Evolutionary conservation across 495 filamentous ascomycete species (phyloP).

Genomic region (Penicillium waksmanii): DNA sequence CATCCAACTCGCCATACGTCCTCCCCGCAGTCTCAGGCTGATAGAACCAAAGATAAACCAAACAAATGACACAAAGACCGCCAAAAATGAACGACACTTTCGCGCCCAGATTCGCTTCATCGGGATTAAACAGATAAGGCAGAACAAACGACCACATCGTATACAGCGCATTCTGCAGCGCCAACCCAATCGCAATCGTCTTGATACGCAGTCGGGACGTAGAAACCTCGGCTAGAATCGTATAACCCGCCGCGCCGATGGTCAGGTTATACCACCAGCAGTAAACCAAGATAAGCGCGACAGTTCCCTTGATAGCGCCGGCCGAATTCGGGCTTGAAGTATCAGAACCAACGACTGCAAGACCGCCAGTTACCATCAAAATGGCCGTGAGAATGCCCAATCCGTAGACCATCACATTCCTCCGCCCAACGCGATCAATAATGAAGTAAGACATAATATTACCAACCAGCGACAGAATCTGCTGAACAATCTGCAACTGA

Average conservation of each 20-base stretch:
- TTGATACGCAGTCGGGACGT: constrained; percentile 35
- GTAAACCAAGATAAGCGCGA: constrained; percentile 32
- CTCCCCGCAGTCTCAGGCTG: constrained; percentile 21
- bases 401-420: constrained; percentile 33
- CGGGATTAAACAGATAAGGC: constrained; percentile 18
- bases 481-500: constrained; percentile 35
- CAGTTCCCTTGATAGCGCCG: constrained; percentile 25
- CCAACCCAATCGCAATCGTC: constrained; percentile 35
- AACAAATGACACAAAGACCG: constrained; percentile 18
- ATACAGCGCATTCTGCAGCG: constrained; percentile 31
- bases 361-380: constrained; percentile 29
- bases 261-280: constrained; percentile 35
- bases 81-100: constrained; percentile 30
- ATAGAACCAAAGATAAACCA: constrained; percentile 25
- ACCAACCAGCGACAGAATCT: constrained; percentile 33
- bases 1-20: constrained; percentile 25
- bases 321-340: constrained; percentile 13
- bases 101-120: constrained; percentile 18
- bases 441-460: constrained; percentile 37
- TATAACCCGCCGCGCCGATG: constrained; percentile 38
- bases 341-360: constrained; percentile 26
- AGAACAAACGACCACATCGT: constrained; percentile 35
- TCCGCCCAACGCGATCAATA: constrained; percentile 33
- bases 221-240: constrained; percentile 30
- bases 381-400: constrained; percentile 26